Evolutionary conservation across 2,329 filamentous ascomycete species (phyloP), one percentile per base, ranked within the genome.

Genomic region (Chaetomiaceae sp.): DNA sequence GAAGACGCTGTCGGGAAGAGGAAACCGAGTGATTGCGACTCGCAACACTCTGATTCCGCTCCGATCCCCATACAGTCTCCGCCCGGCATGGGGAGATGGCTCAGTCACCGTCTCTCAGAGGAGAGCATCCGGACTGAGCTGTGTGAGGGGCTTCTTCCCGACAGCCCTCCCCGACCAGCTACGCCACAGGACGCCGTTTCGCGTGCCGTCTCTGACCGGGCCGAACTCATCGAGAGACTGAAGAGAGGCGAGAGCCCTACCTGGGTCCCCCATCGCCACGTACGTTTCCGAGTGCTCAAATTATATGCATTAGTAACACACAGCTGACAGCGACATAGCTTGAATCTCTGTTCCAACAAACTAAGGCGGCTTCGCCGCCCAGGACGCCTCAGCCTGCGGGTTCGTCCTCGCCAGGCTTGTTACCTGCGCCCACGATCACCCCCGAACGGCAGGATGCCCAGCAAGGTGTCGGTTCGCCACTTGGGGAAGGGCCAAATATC

Each of bases 221-320:
- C 83, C 53, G 86, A 91, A 68, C 74, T 96, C 62, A 96, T 97
- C 53, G 82, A 90, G 69, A 80, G 85, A 59, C 78, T 96, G 60
- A 96, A 96, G 73, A 82, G 81, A 67, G 84, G 83, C 29, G 84
- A 90, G 69, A 87, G 82, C 64, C 85, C 88, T 33, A 81, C 82
- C 4, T 94, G 89, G 89, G 75, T 85, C 34, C 80, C 83, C 25
- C 82, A 77, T 65, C 78, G 78, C 63, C 78, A 80, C 75, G 85
- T 82, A 71, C 49, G 74, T 69, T 32, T 38, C 5, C n/a, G 21
- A 10, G 8, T 14, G 18, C 23, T 32, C 33, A 8, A 25, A 8
- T 14, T 6, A 27, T 27, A 27, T 9, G 9, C 9, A 27, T 16
- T 16, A 5, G 30, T 20, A 5, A 18, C 13, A 5, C 25, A 27